Evolutionary conservation across 257 asterid species (phyloP).

Genomic region (Przewalskia tangutica): DNA sequence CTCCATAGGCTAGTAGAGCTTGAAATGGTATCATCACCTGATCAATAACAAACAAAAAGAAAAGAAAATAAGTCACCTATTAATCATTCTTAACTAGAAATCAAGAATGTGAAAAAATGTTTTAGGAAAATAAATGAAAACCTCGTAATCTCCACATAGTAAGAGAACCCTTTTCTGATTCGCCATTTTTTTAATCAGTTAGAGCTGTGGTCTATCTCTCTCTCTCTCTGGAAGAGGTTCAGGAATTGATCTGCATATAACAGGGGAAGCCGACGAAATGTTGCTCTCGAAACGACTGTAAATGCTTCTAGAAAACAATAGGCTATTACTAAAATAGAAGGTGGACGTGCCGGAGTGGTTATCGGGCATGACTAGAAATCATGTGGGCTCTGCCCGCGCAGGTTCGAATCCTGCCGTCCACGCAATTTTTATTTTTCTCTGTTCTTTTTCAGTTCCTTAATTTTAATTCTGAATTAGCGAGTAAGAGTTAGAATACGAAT

Average conservation of each 20-base stretch:
- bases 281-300: background rate
- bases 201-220: too few relatives aligned
- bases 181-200: slow-evolving; percentile 31
- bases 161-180: slow-evolving; percentile 62
- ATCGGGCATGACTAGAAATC: slow-evolving; percentile 11
- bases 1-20: slow-evolving; percentile 80
- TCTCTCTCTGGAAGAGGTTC: slow-evolving; percentile 14
- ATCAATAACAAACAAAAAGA: background rate
- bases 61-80: background rate
- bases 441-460: background rate
- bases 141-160: slow-evolving; percentile 87
- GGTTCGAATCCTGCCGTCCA: slow-evolving; percentile 24
- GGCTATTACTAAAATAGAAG: too few relatives aligned
- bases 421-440: background rate
- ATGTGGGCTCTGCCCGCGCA: slow-evolving; percentile 18
- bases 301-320: too few relatives aligned
- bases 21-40: slow-evolving; percentile 98
- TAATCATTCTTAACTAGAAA: background rate
- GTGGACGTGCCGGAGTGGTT: slow-evolving; percentile 20
- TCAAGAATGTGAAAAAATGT: background rate
- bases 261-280: background rate
- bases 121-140: background rate
- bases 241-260: slow-evolving; percentile 7
- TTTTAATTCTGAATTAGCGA: too few relatives aligned
- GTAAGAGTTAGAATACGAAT: too few relatives aligned